Conservation (phyloP, 2,329 filamentous ascomycete genomes). For the Xylaria hypoxylon region DNA sequence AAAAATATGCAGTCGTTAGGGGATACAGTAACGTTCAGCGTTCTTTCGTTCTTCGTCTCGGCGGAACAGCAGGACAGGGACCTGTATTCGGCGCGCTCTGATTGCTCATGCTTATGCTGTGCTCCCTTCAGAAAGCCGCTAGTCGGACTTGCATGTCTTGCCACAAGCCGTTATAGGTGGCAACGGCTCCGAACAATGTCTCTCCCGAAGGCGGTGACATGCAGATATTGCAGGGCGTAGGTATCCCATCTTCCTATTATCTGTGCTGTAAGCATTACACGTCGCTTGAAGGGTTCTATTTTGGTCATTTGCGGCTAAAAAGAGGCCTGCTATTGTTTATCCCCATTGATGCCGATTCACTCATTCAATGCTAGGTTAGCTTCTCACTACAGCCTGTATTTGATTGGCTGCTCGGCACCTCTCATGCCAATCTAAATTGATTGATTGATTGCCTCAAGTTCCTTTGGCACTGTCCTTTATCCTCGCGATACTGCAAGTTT, state of each 20-base stretch:
- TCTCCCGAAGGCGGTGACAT: conserved; percentile 6
- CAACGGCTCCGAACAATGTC: conserved; percentile 4
- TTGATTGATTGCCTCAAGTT: conserved; percentile 1
- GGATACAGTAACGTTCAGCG: conserved; percentile 1
- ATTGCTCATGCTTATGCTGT: conserved; percentile 18
- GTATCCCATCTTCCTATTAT: not conserved
- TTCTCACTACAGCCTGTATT: conserved; percentile 13
- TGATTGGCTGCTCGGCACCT: conserved; percentile 20
- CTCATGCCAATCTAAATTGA: conserved; percentile 16
- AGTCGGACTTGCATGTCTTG: conserved; percentile 7
- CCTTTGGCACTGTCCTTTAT: conserved; percentile 11
- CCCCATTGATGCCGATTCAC: not conserved
- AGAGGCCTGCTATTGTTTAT: conserved; percentile 2
- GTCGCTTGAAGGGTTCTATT: conserved; percentile 3
- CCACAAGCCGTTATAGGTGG: conserved; percentile 5
- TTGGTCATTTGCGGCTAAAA: conserved; percentile 15
- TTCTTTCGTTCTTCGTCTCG: not conserved
- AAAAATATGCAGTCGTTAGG: not conserved
- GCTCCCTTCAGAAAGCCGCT: conserved; percentile 13
- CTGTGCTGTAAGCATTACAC: not conserved
- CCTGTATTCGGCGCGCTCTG: not conserved
- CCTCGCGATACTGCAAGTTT: conserved; percentile 20
- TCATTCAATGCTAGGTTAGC: not conserved
- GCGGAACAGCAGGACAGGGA: conserved; percentile 14
- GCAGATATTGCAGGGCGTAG: not conserved